Evolutionary conservation across 2,329 filamentous ascomycete species (phyloP), one percentile per base, ranked within the genome.

Genomic region (Trichocomaceae sp.): DNA sequence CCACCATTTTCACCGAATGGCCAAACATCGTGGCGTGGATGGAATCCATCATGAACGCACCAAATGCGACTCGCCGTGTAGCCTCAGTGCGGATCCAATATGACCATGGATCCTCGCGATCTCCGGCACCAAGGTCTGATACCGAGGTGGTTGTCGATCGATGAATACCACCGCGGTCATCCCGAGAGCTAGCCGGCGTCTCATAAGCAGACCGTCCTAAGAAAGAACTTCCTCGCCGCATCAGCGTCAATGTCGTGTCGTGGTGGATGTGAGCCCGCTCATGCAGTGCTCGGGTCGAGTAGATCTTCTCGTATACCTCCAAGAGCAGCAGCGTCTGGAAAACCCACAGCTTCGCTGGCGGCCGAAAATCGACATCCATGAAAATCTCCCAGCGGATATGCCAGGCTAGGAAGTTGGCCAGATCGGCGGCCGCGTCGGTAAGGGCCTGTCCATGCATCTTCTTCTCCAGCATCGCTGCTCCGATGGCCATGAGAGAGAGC

Each of bases 1-100:
- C 90, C 7, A 95, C 90, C 92, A 97, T 96, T 44, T 95, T 90
- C 0, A 90, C 92, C 2, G 91, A 93, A 70, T 97, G 93, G 0
- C 92, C 93, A 70, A 97, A 97, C 87, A 99, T 96, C 26, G 90
- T 96, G 1, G 91, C 90, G 70, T 99, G 93, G 1, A 91, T 95
- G 4, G 91, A 95, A 69, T 99, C 93, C 60, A 97, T 86, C 44
- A 96, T 84, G 66, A 97, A 97, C 0, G 93, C 93, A 0, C 88
- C 90, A 73, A 96, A 97, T 0, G 92, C 93, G 3, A 87, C 89
- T 57, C 93, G 83, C 29, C 90, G 81, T 0, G 91, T 97, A 1
- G 92, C 88, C 69, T 99, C 93, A 50, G 90, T 90, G 12, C 86
- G 91, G 64, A 97, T 93, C 93, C 93, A 97, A 62, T 90, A 85